These are phyloP conservation scores for Penicillium verrucosum DNA, from an alignment of 2,329 filamentous ascomycete species.

Conservation along the genomic window DNA sequence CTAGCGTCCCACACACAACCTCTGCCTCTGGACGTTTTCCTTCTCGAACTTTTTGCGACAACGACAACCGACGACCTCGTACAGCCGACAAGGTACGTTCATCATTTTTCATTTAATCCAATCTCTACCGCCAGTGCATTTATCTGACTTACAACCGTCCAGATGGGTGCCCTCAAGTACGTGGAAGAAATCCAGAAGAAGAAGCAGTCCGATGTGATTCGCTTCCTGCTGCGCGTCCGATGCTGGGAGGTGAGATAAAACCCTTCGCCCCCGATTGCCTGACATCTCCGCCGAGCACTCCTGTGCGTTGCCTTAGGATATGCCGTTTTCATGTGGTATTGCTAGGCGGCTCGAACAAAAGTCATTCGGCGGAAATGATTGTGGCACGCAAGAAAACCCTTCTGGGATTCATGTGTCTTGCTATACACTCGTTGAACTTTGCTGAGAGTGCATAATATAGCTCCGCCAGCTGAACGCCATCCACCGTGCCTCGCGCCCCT, in stretches of 20 bases:
- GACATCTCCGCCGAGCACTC: constrained; percentile 38
- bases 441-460: constrained; percentile 99
- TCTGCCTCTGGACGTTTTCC: constrained; percentile 27
- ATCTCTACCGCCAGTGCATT: constrained; percentile 4
- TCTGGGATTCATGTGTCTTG: constrained; percentile 54
- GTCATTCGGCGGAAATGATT: constrained; percentile 41
- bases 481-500: constrained; percentile 97
- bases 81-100: constrained; percentile 46
- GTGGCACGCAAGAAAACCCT: constrained; percentile 43
- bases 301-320: constrained; percentile 37
- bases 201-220: constrained; percentile 99
- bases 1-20: constrained; percentile 46
- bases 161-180: constrained; percentile 99
- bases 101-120: not conserved
- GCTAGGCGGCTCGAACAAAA: constrained; percentile 32
- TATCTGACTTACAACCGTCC: constrained; percentile 21
- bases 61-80: constrained; percentile 44
- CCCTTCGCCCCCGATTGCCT: constrained; percentile 35
- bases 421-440: constrained; percentile 99
- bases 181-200: constrained; percentile 99
- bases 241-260: constrained; percentile 85
- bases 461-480: constrained; percentile 99
- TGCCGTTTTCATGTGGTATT: constrained; percentile 29
- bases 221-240: constrained; percentile 97
- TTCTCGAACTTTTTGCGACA: constrained; percentile 40